Evolutionary conservation across 2,329 filamentous ascomycete species (phyloP).

Genomic region (Hirsutella thompsonii): DNA sequence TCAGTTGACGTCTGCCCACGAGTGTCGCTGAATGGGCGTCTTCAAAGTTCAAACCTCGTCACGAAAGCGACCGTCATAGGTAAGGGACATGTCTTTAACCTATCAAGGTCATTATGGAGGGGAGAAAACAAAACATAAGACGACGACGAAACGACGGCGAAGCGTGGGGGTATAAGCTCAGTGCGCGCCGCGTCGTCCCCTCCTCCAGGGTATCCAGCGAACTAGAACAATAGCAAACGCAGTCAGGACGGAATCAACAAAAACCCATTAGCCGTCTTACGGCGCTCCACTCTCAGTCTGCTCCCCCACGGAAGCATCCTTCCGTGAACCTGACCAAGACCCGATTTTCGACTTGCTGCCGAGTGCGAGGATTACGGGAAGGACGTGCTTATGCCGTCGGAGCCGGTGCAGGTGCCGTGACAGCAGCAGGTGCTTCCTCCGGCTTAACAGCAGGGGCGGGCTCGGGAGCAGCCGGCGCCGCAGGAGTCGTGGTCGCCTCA

Average conservation of each 20-base stretch:
- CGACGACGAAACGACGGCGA: conserved; percentile 1
- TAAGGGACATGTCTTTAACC: background rate
- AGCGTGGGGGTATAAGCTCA: conserved; percentile 17
- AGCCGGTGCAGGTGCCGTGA: conserved; percentile 11
- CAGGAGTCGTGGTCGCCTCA: conserved; percentile 14
- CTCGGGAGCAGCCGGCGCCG: conserved; percentile 12
- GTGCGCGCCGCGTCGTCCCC: conserved; percentile 10
- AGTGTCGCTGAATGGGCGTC: too few relatives aligned
- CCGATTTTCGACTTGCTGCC: too few relatives aligned
- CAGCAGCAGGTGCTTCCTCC: conserved; percentile 10
- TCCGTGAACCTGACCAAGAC: too few relatives aligned
- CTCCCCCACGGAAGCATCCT: too few relatives aligned
- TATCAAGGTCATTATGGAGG: conserved; percentile 4
- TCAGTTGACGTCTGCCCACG: too few relatives aligned
- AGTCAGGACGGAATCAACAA: conserved; percentile 1
- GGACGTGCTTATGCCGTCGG: conserved; percentile 9
- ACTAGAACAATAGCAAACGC: conserved; percentile 9
- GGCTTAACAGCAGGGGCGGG: conserved; percentile 14
- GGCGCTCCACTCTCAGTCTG: background rate
- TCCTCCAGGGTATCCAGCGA: conserved; percentile 17
- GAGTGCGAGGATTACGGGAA: background rate
- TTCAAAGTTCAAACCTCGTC: too few relatives aligned
- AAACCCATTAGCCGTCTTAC: background rate
- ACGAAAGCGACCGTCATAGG: too few relatives aligned
- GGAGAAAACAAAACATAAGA: background rate